Conservation (phyloP, 495 filamentous ascomycete species). For the Penicillium arizonense region DNA sequence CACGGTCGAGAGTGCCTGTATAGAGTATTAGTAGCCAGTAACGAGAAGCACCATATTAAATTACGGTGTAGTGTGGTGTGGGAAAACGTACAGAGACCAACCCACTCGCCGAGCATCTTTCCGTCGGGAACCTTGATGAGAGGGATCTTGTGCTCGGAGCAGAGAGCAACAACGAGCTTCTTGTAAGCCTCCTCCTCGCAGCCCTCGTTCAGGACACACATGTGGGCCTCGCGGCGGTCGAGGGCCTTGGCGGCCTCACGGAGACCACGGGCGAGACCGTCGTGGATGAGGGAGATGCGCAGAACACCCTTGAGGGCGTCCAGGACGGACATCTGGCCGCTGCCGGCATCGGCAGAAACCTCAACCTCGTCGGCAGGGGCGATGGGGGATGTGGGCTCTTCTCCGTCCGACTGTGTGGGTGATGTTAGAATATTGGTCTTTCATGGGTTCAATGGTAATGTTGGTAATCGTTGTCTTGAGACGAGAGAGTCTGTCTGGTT, state of each 20-base stretch:
- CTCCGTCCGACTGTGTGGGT: conserved; percentile 69
- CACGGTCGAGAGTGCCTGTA: conserved; percentile 92
- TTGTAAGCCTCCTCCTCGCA: conserved; percentile 99
- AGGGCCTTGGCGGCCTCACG: conserved; percentile 97
- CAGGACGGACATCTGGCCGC: conserved; percentile 94
- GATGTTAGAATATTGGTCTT: conserved; percentile 13
- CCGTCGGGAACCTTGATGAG: conserved; percentile 99
- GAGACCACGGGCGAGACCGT: conserved; percentile 96
- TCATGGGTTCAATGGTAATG: not conserved
- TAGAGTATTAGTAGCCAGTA: conserved; percentile 15
- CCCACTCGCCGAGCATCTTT: conserved; percentile 99
- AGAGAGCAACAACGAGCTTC: conserved; percentile 98
- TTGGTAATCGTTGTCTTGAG: not conserved
- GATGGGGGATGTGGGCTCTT: conserved; percentile 78
- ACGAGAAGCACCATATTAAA: not conserved
- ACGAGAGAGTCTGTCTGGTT: not conserved
- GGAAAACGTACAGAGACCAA: conserved; percentile 86
- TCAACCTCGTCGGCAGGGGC: conserved; percentile 85
- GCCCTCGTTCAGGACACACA: conserved; percentile 98
- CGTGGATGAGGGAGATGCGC: conserved; percentile 98
- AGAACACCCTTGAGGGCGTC: conserved; percentile 96
- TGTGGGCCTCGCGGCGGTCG: conserved; percentile 95
- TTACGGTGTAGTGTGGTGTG: conserved; percentile 1
- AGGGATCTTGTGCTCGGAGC: conserved; percentile 98
- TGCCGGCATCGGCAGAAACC: conserved; percentile 77